phyloP scores from a whole-genome alignment of 768 basidiomycete genomes.

The Suillus variegatus region DNA sequence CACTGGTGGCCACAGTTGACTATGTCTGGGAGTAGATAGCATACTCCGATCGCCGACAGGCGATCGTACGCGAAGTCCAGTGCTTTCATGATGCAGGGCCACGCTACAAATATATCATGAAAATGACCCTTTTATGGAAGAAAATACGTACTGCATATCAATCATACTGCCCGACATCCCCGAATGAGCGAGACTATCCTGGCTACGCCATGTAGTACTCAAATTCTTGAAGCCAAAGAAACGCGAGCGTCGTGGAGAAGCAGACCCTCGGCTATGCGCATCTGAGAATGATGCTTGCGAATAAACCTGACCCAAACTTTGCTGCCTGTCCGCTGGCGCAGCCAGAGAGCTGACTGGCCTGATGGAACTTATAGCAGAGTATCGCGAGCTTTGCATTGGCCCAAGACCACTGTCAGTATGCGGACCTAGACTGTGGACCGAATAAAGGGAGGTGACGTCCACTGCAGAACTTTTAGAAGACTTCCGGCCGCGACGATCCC shows the following conservation, averaged over 20 bases:
- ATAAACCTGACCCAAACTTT: slow-evolving; percentile 62
- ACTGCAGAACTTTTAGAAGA: slow-evolving; percentile 68
- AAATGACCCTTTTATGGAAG: slow-evolving; percentile 10
- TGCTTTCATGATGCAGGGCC: slow-evolving; percentile 71
- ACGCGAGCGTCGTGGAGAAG: slow-evolving; percentile 65
- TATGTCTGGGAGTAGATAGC: slow-evolving; percentile 41
- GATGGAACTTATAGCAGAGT: slow-evolving; percentile 51
- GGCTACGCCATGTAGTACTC: slow-evolving; percentile 73
- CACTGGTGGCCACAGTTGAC: slow-evolving; percentile 52
- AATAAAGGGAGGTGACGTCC: slow-evolving; percentile 76
- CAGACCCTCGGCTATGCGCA: slow-evolving; percentile 70
- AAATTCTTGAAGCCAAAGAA: slow-evolving; percentile 81
- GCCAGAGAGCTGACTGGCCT: slow-evolving; percentile 66
- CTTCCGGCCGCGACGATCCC: slow-evolving; percentile 63
- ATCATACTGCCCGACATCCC: slow-evolving; percentile 87
- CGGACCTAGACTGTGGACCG: slow-evolving; percentile 56
- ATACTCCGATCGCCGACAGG: slow-evolving; percentile 37
- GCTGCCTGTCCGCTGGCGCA: slow-evolving; percentile 55
- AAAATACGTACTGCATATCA: slow-evolving; percentile 81
- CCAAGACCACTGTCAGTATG: slow-evolving; percentile 61
- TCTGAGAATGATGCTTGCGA: slow-evolving; percentile 84
- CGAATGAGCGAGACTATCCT: slow-evolving; percentile 80
- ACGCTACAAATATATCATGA: slow-evolving; percentile 46
- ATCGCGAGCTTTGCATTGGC: slow-evolving; percentile 58
- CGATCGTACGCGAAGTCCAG: slow-evolving; percentile 32